These are phyloP conservation scores for Pichia sp. DNA, from an alignment of 1,139 yeast species.

Conservation along the genomic window DNA sequence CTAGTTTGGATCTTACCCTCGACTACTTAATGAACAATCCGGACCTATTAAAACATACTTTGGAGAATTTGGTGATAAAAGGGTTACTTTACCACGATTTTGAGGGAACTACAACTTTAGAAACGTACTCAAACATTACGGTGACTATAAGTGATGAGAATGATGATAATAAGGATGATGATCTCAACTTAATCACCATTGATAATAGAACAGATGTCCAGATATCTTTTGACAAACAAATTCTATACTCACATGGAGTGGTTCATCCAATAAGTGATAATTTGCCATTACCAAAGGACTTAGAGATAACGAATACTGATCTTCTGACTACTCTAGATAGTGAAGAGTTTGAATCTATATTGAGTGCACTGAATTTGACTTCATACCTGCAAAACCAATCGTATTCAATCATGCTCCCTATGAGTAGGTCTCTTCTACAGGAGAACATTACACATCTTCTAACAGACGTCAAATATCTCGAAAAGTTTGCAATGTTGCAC, in stretches of 20 bases:
- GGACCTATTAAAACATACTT: constrained; percentile 40
- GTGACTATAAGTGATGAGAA: constrained; percentile 17
- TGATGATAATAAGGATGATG: constrained; percentile 2
- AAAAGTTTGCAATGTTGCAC: constrained; percentile 58
- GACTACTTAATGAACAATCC: constrained; percentile 51
- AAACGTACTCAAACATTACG: constrained; percentile 32
- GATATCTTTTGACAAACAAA: constrained; percentile 41
- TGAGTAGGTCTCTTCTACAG: constrained; percentile 46
- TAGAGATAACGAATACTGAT: constrained; percentile 50
- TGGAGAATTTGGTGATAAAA: constrained; percentile 55
- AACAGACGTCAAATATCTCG: constrained; percentile 35
- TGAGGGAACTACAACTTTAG: constrained; percentile 20
- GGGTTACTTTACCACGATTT: constrained; percentile 60
- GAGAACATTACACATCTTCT: constrained; percentile 44
- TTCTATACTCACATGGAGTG: constrained; percentile 79
- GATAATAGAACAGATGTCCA: constrained; percentile 26
- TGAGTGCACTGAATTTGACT: constrained; percentile 32
- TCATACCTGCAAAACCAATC: constrained; percentile 29
- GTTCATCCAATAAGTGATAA: constrained; percentile 61
- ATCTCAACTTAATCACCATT: not conserved
- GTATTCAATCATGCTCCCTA: constrained; percentile 73
- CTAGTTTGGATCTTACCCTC: constrained; percentile 50
- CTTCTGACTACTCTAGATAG: constrained; percentile 47
- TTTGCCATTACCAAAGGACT: constrained; percentile 44
- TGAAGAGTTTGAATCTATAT: constrained; percentile 39